Evolutionary conservation across 768 basidiomycete species (phyloP).

Genomic region (Symmetrospora coprosmae): DNA sequence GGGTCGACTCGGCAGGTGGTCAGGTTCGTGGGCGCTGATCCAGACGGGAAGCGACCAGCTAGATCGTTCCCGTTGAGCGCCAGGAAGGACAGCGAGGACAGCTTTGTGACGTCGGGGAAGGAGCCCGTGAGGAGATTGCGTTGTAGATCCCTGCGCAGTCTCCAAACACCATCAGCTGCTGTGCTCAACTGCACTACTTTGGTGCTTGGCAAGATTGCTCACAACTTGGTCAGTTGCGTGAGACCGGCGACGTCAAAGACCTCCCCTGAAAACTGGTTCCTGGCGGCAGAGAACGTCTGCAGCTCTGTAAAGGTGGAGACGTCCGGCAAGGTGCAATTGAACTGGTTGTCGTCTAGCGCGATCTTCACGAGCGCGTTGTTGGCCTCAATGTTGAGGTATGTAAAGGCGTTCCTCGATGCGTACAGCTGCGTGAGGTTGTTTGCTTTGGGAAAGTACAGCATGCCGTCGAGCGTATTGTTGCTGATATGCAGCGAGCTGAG

Average conservation of each 20-base stretch:
- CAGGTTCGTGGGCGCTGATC: not conserved
- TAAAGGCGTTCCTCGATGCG: slow-evolving; percentile 22
- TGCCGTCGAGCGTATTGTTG: slow-evolving; percentile 23
- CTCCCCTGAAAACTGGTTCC: slow-evolving; percentile 22
- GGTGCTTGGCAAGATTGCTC: not conserved
- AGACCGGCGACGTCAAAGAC: not conserved
- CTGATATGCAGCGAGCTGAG: slow-evolving; percentile 20
- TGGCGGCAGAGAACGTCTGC: slow-evolving; percentile 16
- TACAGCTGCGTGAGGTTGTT: slow-evolving; percentile 18
- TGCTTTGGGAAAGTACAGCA: slow-evolving; percentile 21
- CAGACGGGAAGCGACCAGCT: slow-evolving; percentile 3
- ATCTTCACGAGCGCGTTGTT: slow-evolving; percentile 16
- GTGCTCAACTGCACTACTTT: not conserved
- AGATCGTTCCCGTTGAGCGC: slow-evolving; percentile 6
- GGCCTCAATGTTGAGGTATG: slow-evolving; percentile 11
- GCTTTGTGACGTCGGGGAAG: slow-evolving; percentile 9
- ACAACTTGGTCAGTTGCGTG: slow-evolving; percentile 24
- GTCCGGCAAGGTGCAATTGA: slow-evolving; percentile 20
- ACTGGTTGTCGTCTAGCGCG: slow-evolving; percentile 23
- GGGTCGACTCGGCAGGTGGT: slow-evolving; percentile 8
- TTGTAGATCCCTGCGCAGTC: not conserved
- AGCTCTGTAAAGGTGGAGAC: not conserved
- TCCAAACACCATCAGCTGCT: not conserved
- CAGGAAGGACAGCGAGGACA: not conserved
- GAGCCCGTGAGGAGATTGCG: slow-evolving; percentile 2